Conservation (phyloP, 2,329 filamentous ascomycete genomes). For the Paraconiothyrium brasiliense region DNA sequence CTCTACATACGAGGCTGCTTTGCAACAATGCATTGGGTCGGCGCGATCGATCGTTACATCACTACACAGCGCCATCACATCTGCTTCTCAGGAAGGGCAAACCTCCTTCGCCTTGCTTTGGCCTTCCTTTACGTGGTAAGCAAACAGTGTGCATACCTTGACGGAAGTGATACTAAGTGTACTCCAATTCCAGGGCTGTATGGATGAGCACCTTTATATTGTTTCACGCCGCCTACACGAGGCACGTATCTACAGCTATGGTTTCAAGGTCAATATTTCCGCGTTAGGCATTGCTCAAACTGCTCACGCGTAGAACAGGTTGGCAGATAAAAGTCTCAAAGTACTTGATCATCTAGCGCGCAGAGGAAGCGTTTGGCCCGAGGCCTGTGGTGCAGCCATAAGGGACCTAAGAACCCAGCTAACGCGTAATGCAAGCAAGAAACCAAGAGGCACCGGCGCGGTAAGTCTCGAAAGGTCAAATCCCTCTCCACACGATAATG, state of each 20-base stretch:
- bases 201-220: slow-evolving; percentile 65
- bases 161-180: neutral
- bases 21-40: slow-evolving; percentile 63
- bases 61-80: slow-evolving; percentile 44
- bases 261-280: slow-evolving; percentile 51
- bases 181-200: slow-evolving; percentile 39
- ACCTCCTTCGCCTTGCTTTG: slow-evolving; percentile 24
- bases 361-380: slow-evolving; percentile 41
- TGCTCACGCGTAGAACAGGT: slow-evolving; percentile 28
- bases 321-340: slow-evolving; percentile 35
- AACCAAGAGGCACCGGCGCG: neutral
- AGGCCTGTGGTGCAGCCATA: slow-evolving; percentile 41
- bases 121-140: slow-evolving; percentile 54
- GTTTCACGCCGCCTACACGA: slow-evolving; percentile 60
- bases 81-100: neutral
- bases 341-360: slow-evolving; percentile 38
- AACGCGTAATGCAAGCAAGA: slow-evolving; percentile 14
- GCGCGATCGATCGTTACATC: slow-evolving; percentile 59
- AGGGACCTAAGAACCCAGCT: slow-evolving; percentile 33
- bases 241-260: slow-evolving; percentile 51
- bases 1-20: slow-evolving; percentile 57
- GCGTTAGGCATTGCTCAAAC: neutral
- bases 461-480: neutral
- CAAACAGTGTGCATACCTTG: neutral
- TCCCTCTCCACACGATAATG: neutral